phyloP scores from a whole-genome alignment of 2,329 filamentous ascomycete species.

The Curvularia spicifera region DNA sequence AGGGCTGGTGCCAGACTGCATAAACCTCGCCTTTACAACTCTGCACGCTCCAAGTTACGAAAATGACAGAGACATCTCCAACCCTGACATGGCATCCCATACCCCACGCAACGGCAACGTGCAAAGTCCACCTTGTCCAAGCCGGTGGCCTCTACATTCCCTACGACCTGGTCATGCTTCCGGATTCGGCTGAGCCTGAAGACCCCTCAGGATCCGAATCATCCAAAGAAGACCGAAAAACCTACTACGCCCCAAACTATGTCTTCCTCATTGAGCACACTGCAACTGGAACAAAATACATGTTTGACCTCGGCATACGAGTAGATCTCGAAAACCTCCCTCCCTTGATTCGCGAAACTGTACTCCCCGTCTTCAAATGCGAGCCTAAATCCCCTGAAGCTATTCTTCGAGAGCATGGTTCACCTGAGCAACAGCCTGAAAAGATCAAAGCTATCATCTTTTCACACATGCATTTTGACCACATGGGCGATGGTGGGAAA shows the following conservation, averaged over 20 bases:
- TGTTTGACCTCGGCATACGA: slow-evolving; percentile 64
- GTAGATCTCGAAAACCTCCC: slow-evolving; percentile 52
- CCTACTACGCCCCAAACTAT: slow-evolving; percentile 40
- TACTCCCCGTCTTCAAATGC: slow-evolving; percentile 51
- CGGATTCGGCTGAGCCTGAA: slow-evolving; percentile 52
- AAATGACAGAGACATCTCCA: slow-evolving; percentile 5
- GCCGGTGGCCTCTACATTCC: slow-evolving; percentile 55
- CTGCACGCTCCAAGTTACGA: background rate
- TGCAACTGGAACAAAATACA: slow-evolving; percentile 45
- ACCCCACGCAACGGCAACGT: slow-evolving; percentile 31
- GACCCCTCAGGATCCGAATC: slow-evolving; percentile 47
- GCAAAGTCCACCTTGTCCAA: slow-evolving; percentile 45
- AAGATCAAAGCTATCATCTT: slow-evolving; percentile 52
- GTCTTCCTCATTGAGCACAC: slow-evolving; percentile 42
- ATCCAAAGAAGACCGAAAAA: slow-evolving; percentile 34
- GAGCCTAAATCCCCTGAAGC: slow-evolving; percentile 37
- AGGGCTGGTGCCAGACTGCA: background rate
- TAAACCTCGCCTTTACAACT: background rate
- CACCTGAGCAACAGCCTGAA: slow-evolving; percentile 41
- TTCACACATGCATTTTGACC: slow-evolving; percentile 51
- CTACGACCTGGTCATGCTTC: slow-evolving; percentile 54
- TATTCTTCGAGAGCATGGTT: slow-evolving; percentile 36
- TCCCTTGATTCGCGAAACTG: slow-evolving; percentile 49
- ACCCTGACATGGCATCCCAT: slow-evolving; percentile 37
- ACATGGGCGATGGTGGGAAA: slow-evolving; percentile 50